These are phyloP conservation scores for Colletotrichum phormii DNA, from an alignment of 2,329 filamentous ascomycete species.

Conservation along the genomic window DNA sequence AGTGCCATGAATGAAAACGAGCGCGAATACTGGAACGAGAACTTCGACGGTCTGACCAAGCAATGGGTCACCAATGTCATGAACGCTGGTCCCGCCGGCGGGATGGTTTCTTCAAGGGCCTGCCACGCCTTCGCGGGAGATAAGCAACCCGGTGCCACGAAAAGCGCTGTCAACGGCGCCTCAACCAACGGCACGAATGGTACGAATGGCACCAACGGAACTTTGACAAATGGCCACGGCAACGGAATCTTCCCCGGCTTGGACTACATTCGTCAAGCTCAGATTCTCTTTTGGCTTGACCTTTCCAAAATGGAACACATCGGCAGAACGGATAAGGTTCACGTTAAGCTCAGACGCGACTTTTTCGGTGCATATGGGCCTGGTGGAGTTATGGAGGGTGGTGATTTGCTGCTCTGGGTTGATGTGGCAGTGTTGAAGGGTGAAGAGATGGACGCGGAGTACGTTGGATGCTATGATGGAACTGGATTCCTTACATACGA, in stretches of 20 bases:
- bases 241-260: slow-evolving; percentile 26
- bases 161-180: slow-evolving; percentile 13
- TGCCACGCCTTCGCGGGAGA: slow-evolving; percentile 28
- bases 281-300: slow-evolving; percentile 30
- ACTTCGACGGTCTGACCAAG: slow-evolving; percentile 31
- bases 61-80: slow-evolving; percentile 33
- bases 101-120: slow-evolving; percentile 24
- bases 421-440: slow-evolving; percentile 29
- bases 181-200: slow-evolving; percentile 13
- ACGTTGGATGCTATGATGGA: slow-evolving; percentile 31
- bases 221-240: slow-evolving; percentile 10
- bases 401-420: slow-evolving; percentile 30
- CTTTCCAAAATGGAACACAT: slow-evolving; percentile 34
- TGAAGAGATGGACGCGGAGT: slow-evolving; percentile 33
- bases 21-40: slow-evolving; percentile 31
- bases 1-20: slow-evolving; percentile 30
- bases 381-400: slow-evolving; percentile 29
- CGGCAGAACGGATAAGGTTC: slow-evolving; percentile 26
- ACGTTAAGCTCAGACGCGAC: slow-evolving; percentile 31
- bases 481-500: slow-evolving; percentile 31
- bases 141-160: slow-evolving; percentile 30
- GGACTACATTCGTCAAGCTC: slow-evolving; percentile 32
- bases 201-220: slow-evolving; percentile 15
- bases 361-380: slow-evolving; percentile 29
- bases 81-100: slow-evolving; percentile 11